Percentiles rank a stretch among this genome's conserved stretches.
These are phyloP conservation scores for Exophiala xenobiotica DNA, from an alignment of 2,329 filamentous ascomycete genomes.

Conservation along the genomic window DNA sequence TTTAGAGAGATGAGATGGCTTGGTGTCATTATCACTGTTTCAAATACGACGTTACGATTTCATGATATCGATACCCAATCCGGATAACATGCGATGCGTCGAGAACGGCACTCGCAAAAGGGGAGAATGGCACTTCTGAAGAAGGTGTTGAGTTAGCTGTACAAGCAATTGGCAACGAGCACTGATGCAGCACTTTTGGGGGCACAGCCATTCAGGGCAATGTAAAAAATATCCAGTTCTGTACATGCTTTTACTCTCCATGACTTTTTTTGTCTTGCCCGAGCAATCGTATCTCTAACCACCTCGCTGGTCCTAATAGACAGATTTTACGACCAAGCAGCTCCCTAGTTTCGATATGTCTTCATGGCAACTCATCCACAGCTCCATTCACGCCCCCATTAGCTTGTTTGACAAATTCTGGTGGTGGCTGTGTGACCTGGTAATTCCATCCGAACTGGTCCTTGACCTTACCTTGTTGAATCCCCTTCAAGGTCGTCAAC, in stretches of 20 bases:
- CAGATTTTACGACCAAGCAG: too few species aligned
- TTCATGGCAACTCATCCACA: conserved; percentile 25
- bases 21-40: background rate
- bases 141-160: background rate
- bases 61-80: conserved; percentile 24
- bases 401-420: conserved; percentile 19
- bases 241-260: background rate
- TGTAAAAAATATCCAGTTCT: background rate
- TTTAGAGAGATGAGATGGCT: too few species aligned
- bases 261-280: background rate
- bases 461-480: conserved; percentile 76
- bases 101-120: too few species aligned
- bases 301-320: too few species aligned
- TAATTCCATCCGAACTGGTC: conserved; percentile 74
- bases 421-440: conserved; percentile 36
- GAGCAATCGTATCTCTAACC: too few species aligned
- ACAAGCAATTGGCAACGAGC: background rate
- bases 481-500: conserved; percentile 73
- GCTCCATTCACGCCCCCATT: conserved; percentile 20
- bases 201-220: background rate
- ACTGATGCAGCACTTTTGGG: background rate
- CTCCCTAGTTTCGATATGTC: too few species aligned
- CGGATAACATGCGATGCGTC: conserved; percentile 4
- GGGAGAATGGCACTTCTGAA: background rate
- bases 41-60: conserved; percentile 19